These are phyloP conservation scores for Pseudozyma tsukubaensis DNA, from an alignment of 1,284 basidiomycete species.

Conservation along the genomic window DNA sequence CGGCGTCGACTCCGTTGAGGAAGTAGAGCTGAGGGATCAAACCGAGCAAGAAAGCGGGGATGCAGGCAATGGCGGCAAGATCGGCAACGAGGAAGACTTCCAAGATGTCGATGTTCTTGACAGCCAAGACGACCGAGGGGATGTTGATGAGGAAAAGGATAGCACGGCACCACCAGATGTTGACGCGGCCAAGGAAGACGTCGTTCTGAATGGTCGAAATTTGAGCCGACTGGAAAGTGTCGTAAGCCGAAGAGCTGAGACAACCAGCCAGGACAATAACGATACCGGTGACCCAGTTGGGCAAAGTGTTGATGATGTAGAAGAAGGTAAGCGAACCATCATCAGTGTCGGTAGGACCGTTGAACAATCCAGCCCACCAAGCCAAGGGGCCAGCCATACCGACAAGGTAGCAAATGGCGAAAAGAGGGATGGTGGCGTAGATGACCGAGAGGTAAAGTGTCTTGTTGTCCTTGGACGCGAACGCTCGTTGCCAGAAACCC, in stretches of 20 bases:
- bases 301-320: constrained; percentile 62
- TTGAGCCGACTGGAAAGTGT: constrained; percentile 68
- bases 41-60: constrained; percentile 65
- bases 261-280: constrained; percentile 65
- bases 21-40: constrained; percentile 62
- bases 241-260: constrained; percentile 68
- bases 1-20: constrained; percentile 65
- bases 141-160: constrained; percentile 64
- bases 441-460: constrained; percentile 62
- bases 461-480: constrained; percentile 65
- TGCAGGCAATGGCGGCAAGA: constrained; percentile 63
- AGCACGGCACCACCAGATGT: constrained; percentile 67
- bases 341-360: constrained; percentile 55
- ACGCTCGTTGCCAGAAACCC: constrained; percentile 69
- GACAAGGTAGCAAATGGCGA: constrained; percentile 66
- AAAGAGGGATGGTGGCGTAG: constrained; percentile 63
- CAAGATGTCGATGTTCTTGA: constrained; percentile 67
- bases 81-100: constrained; percentile 68
- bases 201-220: constrained; percentile 69
- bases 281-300: constrained; percentile 66
- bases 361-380: constrained; percentile 63
- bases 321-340: constrained; percentile 66
- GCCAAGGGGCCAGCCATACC: constrained; percentile 67
- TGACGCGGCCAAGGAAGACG: constrained; percentile 66
- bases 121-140: constrained; percentile 63